Conservation (phyloP, 176 grass and related monocot species). For the Saccharum officinarum region DNA sequence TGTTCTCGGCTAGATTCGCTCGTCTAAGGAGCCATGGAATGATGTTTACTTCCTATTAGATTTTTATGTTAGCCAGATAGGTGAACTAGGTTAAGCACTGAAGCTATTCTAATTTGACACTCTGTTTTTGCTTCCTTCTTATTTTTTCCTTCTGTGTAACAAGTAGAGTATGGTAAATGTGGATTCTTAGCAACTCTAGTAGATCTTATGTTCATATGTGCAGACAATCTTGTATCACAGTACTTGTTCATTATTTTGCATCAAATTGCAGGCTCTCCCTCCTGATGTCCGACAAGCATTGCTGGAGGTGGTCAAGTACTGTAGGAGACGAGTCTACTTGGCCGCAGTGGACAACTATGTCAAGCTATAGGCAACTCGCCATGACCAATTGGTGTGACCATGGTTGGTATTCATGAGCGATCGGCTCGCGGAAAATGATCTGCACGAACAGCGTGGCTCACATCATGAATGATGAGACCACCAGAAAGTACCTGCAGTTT, state of each 20-base stretch:
- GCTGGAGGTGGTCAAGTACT: constrained; percentile 55
- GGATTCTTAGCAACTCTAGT: too few relatives aligned
- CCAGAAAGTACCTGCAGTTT: constrained; percentile 62
- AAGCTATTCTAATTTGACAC: background rate
- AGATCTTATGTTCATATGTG: too few relatives aligned
- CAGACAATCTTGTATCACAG: too few relatives aligned
- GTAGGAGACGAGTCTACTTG: constrained; percentile 60
- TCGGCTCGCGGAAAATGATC: constrained; percentile 74
- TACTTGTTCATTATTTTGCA: background rate
- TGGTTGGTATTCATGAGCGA: constrained; percentile 86
- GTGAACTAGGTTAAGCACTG: background rate
- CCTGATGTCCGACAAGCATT: constrained; percentile 51
- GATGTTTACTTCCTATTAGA: background rate
- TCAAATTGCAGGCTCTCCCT: constrained; percentile 34
- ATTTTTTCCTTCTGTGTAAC: too few relatives aligned
- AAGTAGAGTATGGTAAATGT: too few relatives aligned
- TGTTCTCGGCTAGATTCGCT: too few relatives aligned
- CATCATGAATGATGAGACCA: constrained; percentile 87
- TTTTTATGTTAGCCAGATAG: background rate
- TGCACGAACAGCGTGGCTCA: constrained; percentile 70
- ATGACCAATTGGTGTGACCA: constrained; percentile 79
- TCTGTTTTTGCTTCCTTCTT: background rate
- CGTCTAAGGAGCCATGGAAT: background rate
- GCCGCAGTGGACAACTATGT: too few relatives aligned
- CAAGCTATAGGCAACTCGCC: constrained; percentile 45